Evolutionary conservation across 129 eudicot species (phyloP).

Genomic region (Tagetes erecta): DNA sequence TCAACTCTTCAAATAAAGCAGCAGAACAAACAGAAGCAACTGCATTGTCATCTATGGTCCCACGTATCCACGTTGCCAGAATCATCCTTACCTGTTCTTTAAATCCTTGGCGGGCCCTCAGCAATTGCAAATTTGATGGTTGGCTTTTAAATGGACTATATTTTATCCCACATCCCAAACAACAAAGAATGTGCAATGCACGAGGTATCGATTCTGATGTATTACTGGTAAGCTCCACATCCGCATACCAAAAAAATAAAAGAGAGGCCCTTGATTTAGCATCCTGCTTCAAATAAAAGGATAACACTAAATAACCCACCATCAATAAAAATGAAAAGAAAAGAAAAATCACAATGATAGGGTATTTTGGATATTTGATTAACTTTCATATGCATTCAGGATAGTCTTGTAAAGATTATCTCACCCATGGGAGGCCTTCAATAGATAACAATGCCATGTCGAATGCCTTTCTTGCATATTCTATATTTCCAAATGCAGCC

Average conservation of each 20-base stretch:
- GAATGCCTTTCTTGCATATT: conserved; percentile 82
- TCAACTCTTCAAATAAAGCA: conserved; percentile 92
- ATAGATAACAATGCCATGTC: conserved; percentile 92
- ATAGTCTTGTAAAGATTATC: not conserved
- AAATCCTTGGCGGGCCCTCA: conserved; percentile 94
- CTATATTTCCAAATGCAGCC: conserved; percentile 80
- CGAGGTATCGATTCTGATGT: conserved; percentile 56
- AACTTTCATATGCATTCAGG: not conserved
- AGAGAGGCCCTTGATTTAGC: conserved; percentile 54
- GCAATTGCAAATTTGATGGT: conserved; percentile 70
- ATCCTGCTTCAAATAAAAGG: conserved; percentile 51
- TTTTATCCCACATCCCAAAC: conserved; percentile 78
- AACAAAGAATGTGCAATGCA: conserved; percentile 74
- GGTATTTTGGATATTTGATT: not conserved
- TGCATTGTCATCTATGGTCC: conserved; percentile 60
- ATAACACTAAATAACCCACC: not conserved
- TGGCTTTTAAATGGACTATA: conserved; percentile 74
- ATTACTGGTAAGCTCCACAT: conserved; percentile 60
- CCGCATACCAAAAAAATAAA: conserved; percentile 85
- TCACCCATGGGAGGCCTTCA: conserved; percentile 71
- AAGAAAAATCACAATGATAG: conserved; percentile 4
- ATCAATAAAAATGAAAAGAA: not conserved
- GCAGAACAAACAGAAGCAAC: conserved; percentile 83
- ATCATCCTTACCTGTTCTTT: conserved; percentile 61
- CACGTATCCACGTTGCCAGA: conserved; percentile 61